These are phyloP conservation scores for Lasiosphaeria miniovina DNA, from an alignment of 495 filamentous ascomycete species.

Conservation along the genomic window DNA sequence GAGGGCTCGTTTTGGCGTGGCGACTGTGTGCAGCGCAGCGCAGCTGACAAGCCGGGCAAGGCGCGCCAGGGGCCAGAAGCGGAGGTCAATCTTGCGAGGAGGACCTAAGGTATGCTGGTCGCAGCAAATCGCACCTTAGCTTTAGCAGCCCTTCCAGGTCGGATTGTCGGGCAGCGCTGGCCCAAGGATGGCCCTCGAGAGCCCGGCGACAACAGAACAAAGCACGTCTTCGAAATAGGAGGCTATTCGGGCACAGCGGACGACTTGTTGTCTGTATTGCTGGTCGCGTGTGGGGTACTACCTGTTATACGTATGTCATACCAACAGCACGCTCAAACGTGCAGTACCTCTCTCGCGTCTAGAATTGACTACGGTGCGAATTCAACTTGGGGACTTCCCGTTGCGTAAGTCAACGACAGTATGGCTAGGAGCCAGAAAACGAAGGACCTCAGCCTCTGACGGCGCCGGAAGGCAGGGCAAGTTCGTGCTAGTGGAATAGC, in stretches of 20 bases:
- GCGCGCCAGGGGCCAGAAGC: slow-evolving; percentile 2
- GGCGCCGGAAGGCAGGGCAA: background rate
- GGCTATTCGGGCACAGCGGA: slow-evolving; percentile 1
- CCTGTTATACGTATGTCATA: too few relatives aligned
- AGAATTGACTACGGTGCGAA: background rate
- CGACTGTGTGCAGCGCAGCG: slow-evolving; percentile 5
- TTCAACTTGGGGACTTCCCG: too few relatives aligned
- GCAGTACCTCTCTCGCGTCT: slow-evolving; percentile 1
- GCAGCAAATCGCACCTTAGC: background rate
- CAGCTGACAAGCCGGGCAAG: slow-evolving; percentile 21
- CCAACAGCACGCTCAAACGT: too few relatives aligned
- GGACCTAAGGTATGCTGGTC: background rate
- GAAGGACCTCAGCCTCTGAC: slow-evolving; percentile 1
- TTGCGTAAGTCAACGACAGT: too few relatives aligned
- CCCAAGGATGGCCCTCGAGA: background rate
- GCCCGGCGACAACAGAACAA: background rate
- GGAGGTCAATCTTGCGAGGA: slow-evolving; percentile 4
- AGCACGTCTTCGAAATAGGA: background rate
- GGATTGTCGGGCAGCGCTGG: too few relatives aligned
- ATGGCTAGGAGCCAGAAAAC: background rate
- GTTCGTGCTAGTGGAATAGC: background rate
- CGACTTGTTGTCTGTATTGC: background rate
- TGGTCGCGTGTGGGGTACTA: slow-evolving; percentile 3
- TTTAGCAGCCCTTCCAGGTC: too few relatives aligned
- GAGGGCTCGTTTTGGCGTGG: slow-evolving; percentile 22